Conservation (phyloP, 1,284 basidiomycete genomes). For the Ceratobasidium sp. region DNA sequence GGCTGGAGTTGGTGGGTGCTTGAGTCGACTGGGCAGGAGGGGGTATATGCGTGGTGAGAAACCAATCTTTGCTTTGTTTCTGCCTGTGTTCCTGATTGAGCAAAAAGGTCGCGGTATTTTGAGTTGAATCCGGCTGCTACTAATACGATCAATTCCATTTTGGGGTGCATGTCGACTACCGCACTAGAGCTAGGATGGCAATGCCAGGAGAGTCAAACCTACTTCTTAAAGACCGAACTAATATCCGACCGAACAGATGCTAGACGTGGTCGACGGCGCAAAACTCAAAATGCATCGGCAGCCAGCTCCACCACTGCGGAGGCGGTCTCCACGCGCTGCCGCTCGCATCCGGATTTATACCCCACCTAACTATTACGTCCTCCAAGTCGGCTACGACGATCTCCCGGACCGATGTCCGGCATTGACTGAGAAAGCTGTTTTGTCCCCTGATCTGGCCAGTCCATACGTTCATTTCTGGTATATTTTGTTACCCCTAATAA, state of each 20-base stretch:
- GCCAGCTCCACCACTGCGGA: slow-evolving; percentile 70
- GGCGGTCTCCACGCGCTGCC: slow-evolving; percentile 68
- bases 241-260: background rate
- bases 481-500: too few species aligned
- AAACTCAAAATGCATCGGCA: slow-evolving; percentile 67
- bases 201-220: slow-evolving; percentile 62
- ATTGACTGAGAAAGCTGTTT: slow-evolving; percentile 61
- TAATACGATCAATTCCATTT: slow-evolving; percentile 67
- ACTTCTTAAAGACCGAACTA: background rate
- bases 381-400: slow-evolving; percentile 66
- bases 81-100: slow-evolving; percentile 57
- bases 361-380: slow-evolving; percentile 63
- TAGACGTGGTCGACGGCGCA: slow-evolving; percentile 69
- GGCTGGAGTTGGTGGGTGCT: slow-evolving; percentile 65
- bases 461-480: too few species aligned
- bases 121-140: slow-evolving; percentile 63
- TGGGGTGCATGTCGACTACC: slow-evolving; percentile 69
- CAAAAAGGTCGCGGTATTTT: slow-evolving; percentile 67
- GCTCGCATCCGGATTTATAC: slow-evolving; percentile 63
- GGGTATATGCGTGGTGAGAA: slow-evolving; percentile 33
- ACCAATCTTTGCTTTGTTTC: too few species aligned
- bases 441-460: too few species aligned
- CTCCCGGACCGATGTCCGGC: slow-evolving; percentile 65
- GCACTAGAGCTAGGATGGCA: slow-evolving; percentile 72
- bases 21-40: slow-evolving; percentile 65